These are phyloP conservation scores for Nectriaceae sp. DNA, from an alignment of 2,329 filamentous ascomycete species.

Conservation along the genomic window DNA sequence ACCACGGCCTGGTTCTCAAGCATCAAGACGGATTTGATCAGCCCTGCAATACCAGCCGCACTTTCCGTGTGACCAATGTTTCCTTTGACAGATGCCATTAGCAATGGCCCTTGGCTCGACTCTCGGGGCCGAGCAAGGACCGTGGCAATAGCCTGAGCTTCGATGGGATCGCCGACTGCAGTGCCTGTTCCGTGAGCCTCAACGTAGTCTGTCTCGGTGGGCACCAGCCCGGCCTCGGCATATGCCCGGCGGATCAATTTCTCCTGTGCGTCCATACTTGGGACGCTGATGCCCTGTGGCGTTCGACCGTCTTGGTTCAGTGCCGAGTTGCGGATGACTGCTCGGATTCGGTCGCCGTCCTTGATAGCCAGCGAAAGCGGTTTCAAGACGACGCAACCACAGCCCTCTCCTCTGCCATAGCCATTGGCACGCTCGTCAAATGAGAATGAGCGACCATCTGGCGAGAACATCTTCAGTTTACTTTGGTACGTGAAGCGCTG, in stretches of 20 bases:
- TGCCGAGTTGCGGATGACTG: slow-evolving; percentile 40
- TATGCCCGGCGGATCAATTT: slow-evolving; percentile 38
- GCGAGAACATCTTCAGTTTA: slow-evolving; percentile 25
- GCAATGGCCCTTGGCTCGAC: slow-evolving; percentile 36
- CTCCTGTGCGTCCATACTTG: slow-evolving; percentile 34
- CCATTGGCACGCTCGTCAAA: slow-evolving; percentile 48
- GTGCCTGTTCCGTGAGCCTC: slow-evolving; percentile 52
- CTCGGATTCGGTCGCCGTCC: slow-evolving; percentile 38
- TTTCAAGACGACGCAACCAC: slow-evolving; percentile 45
- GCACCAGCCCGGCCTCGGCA: slow-evolving; percentile 31
- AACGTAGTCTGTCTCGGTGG: slow-evolving; percentile 34
- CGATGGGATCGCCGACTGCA: slow-evolving; percentile 47
- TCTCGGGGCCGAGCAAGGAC: slow-evolving; percentile 36
- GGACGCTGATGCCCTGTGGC: slow-evolving; percentile 42
- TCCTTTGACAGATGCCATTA: slow-evolving; percentile 47
- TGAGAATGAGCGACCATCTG: slow-evolving; percentile 32
- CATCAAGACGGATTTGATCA: slow-evolving; percentile 32
- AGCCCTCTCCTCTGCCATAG: slow-evolving; percentile 51
- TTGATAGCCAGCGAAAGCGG: slow-evolving; percentile 40
- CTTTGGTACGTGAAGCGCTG: slow-evolving; percentile 26
- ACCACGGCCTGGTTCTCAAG: slow-evolving; percentile 35
- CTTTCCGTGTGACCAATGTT: slow-evolving; percentile 27
- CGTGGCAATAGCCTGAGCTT: slow-evolving; percentile 43
- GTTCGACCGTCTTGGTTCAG: slow-evolving; percentile 44
- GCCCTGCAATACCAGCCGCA: slow-evolving; percentile 29